Base-by-base conservation (phyloP, 192 early-diverging fungal genomes). In the Backusella liffmaniae region DNA sequence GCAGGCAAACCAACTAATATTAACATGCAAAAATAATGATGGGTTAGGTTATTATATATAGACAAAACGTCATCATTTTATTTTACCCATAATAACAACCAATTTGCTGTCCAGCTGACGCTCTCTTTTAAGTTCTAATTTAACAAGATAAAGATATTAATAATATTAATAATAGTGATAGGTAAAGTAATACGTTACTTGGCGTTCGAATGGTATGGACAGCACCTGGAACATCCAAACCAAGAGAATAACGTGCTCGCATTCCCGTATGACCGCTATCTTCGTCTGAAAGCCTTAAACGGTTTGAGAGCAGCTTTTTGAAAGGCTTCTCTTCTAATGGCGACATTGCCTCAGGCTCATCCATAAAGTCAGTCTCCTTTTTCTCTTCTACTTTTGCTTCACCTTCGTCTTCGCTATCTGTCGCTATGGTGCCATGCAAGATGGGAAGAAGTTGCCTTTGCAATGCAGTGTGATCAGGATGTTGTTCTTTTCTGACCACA, bases 71-170 rank as follows among this genome's bases (percentile, higher is more conserved):
- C 26, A 46, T 46, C 41, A 49, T 36, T 51, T 35, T 36, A 23
- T 46, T 70, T n/a, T 76, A 84, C 91, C 96, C 95, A 99, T 99
- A 37, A 97, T 90, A 34, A 99, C 94, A 23, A 95, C 91, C 23
- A 97, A 84, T 83, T 96, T 97, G 70, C 91, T 93, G 49, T 94
- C 97, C 76, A 95, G 82, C 73, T 96, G 94, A 70, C 89, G 90
- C 67, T 91, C 83, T 36, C 16, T 80, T 9, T 79, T 76, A 29
- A 84, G 76, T 51, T 77, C 76, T 79, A 81, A 73, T 13, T 16
- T 36, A 9, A 51, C 18, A 62, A n/a, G 30, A 16, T 12, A 26
- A 26, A 32, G 10, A 10, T 44, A 39, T 26, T 35, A 12, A 21
- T 68, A n/a, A n/a, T 35, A 8, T 23, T 30, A 18, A n/a, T 35